Conservation (phyloP, 345 rosid genomes). For the Psidium friedrichsthalianum region DNA sequence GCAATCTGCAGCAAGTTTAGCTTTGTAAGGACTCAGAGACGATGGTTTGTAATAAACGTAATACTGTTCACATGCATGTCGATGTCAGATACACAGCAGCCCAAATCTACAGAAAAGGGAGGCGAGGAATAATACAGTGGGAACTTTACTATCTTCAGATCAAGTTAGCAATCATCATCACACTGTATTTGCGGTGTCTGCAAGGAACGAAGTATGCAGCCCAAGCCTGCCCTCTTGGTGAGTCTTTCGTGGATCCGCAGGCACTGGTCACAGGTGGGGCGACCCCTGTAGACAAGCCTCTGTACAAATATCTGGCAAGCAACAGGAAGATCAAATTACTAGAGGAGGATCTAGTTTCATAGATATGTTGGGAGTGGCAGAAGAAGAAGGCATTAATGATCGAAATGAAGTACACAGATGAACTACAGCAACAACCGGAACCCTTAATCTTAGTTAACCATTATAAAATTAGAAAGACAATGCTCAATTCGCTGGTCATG, state of each 20-base stretch:
- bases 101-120: background rate
- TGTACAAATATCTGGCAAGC: slow-evolving; percentile 53
- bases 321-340: background rate
- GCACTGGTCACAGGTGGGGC: slow-evolving; percentile 91
- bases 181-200: slow-evolving; percentile 72
- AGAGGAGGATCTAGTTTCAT: background rate
- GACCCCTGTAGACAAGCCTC: slow-evolving; percentile 86
- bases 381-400: background rate
- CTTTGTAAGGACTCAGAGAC: background rate
- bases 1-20: background rate
- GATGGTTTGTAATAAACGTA: background rate
- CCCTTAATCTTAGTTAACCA: background rate
- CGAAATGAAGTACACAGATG: background rate
- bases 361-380: background rate
- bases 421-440: background rate
- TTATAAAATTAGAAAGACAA: background rate
- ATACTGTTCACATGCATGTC: background rate
- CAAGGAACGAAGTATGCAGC: slow-evolving; percentile 81
- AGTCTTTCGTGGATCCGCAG: slow-evolving; percentile 78
- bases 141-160: background rate
- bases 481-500: background rate
- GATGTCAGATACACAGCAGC: background rate
- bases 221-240: slow-evolving; percentile 81
- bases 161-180: slow-evolving; percentile 8
- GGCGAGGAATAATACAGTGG: background rate